Evolutionary conservation across 768 basidiomycete species (phyloP), one percentile per base, ranked within the genome.

Genomic region (Cyclocybe cylindracea): DNA sequence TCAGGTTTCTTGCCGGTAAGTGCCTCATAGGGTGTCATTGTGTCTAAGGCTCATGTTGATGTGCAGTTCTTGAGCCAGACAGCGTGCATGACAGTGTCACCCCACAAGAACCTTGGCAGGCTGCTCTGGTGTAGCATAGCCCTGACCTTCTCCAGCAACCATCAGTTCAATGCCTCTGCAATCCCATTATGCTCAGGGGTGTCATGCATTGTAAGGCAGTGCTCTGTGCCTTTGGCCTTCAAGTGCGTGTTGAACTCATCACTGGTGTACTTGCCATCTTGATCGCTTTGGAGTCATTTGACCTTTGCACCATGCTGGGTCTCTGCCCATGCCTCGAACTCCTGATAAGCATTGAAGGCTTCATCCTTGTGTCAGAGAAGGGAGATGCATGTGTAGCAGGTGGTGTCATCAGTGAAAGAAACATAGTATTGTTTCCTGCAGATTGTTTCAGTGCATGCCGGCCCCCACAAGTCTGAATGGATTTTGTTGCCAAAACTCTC

Each of bases 71-170:
- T 39, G 18, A 60, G 37, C 14, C 39, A 59, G 10, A 50, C 55
- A 3, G 45, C 48, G 40, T 56, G 52, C 0, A 24, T 14, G 4
- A 44, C 32, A 6, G 48, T 51, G 34, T 60, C 58, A 7, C 44
- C 58, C 58, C 73, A 77, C 4, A 75, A 61, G 31, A 54, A 63
- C 18, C 60, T 58, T 0, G 66, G 68, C 1, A 72, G 42, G 5
- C 53, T 52, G 0, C 52, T 48, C 4, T 54, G 49, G 45, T 62
- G 60, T 0, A 66, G 57, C 61, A 74, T 61, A 0, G 75, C 70
- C 1, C 64, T 54, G 5, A 64, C 63, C 5, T 58, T 50, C 24
- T 73, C 69, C 3, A 66, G 9, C 7, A 60, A 19, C 6, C 39
- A 46, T 31, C 51, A 54, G 24, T 56, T 59, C 11, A 46, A 37